These are phyloP conservation scores for Balakata baccata DNA, from an alignment of 345 rosid species.

Conservation along the genomic window DNA sequence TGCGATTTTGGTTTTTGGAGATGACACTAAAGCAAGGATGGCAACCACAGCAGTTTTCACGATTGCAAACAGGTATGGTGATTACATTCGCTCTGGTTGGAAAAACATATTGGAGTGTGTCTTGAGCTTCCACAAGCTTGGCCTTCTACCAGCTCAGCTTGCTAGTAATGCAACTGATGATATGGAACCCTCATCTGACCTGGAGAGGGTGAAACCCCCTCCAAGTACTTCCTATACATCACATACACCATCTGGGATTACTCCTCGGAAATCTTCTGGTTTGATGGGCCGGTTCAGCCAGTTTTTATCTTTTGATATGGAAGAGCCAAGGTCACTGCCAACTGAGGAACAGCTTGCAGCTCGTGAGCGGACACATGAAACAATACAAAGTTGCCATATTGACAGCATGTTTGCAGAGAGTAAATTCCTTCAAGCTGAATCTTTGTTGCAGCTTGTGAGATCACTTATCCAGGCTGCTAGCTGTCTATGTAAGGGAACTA, in stretches of 20 bases:
- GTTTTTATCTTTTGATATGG: slow-evolving; percentile 61
- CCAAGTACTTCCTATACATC: slow-evolving; percentile 31
- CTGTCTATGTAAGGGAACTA: slow-evolving; percentile 29
- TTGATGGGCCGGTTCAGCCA: slow-evolving; percentile 68
- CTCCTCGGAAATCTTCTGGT: slow-evolving; percentile 49
- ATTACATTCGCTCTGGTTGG: slow-evolving; percentile 60
- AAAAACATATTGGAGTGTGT: slow-evolving; percentile 58
- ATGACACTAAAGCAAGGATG: slow-evolving; percentile 61
- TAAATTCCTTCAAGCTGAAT: slow-evolving; percentile 71
- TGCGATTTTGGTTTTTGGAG: slow-evolving; percentile 52
- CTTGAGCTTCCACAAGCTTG: slow-evolving; percentile 58
- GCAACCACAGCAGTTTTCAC: slow-evolving; percentile 60
- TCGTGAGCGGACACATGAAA: slow-evolving; percentile 45
- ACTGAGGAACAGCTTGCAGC: slow-evolving; percentile 60
- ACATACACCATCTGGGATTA: slow-evolving; percentile 27
- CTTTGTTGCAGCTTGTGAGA: slow-evolving; percentile 55
- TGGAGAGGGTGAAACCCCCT: slow-evolving; percentile 36
- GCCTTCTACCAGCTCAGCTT: slow-evolving; percentile 55
- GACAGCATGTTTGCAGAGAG: slow-evolving; percentile 69
- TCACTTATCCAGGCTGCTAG: slow-evolving; percentile 52
- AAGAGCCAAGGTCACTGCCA: slow-evolving; percentile 56
- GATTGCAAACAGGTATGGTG: slow-evolving; percentile 64
- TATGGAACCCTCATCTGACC: slow-evolving; percentile 42
- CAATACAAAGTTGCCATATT: slow-evolving; percentile 53
- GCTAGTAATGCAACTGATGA: slow-evolving; percentile 62